A percentile compares a stretch with the other conserved stretches of the same genome.
phyloP scores from a whole-genome alignment of 139 green algal species.

The Coelastrella sp. region DNA sequence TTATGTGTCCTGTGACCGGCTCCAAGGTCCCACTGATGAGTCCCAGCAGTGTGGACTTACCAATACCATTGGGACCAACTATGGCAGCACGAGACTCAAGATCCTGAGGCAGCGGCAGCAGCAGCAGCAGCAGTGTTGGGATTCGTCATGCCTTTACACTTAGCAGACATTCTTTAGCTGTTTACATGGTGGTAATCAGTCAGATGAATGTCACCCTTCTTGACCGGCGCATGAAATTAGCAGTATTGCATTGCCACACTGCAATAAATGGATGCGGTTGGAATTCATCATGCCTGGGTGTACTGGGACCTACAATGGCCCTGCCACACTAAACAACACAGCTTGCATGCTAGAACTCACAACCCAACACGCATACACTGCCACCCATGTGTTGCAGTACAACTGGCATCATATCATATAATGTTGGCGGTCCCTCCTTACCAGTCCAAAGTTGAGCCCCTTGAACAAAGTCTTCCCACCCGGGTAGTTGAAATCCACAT shows the following conservation, averaged over 20 bases:
- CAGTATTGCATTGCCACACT: too few relatives aligned
- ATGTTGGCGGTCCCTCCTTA: conserved; percentile 18
- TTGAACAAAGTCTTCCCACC: conserved; percentile 58
- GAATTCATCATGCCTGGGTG: too few relatives aligned
- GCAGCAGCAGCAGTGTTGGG: background rate
- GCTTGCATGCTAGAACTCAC: too few relatives aligned
- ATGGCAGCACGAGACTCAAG: conserved; percentile 82
- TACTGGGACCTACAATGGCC: too few relatives aligned
- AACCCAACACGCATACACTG: too few relatives aligned
- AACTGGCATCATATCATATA: background rate
- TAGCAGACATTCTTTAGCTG: background rate
- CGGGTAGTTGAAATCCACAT: conserved; percentile 84
- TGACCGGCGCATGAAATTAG: too few relatives aligned
- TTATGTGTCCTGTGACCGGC: conserved; percentile 68
- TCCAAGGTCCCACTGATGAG: conserved; percentile 84
- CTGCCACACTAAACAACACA: too few relatives aligned
- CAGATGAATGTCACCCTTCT: too few relatives aligned
- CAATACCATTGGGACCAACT: conserved; percentile 92
- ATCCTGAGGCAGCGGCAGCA: conserved; percentile 59
- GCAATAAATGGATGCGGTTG: too few relatives aligned
- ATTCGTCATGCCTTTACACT: background rate
- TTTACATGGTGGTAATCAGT: background rate
- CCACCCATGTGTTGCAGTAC: background rate
- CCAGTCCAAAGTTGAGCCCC: conserved; percentile 89
- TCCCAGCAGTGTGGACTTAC: conserved; percentile 94